Base-by-base conservation (phyloP, 768 basidiomycete species). In the Tricholoma terreum region DNA sequence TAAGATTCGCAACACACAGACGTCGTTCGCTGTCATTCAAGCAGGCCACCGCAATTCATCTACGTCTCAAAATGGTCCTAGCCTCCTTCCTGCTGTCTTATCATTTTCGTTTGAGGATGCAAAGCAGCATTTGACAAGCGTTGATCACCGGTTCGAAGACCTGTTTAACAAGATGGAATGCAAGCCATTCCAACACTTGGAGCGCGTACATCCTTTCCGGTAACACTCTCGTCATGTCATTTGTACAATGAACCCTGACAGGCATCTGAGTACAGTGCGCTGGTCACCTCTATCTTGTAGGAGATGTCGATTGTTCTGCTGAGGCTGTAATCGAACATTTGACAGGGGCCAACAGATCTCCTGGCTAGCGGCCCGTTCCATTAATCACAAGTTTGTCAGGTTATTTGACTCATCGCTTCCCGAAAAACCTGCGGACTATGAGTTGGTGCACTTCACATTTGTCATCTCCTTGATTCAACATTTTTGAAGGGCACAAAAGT, bases 181-280 rank as follows among this genome's bases (percentile, higher is more conserved):
- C 71, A 86, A 82, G 61, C 92, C 93, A 1, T 97, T 84, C 68
- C 83, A 90, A 65, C 76, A 82, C 9, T 77, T 89, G 15, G 87
- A 92, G 65, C 75, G 75, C 36, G 79, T 93, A n/a, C 89, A 93
- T 67, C 92, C 92, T 1, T 95, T 94, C 70, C 79, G 84, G 89
- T 90, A 67, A 58, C 73, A 52, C 33, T 30, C 34, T 27, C 19
- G 7, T 9, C 24, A 35, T 46, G 15, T n/a, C 24, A 27, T 27
- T 14, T 19, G n/a, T 38, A 30, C 14, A 14, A 21, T 3, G n/a
- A 33, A 31, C 21, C 33, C 49, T 43, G 30, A 43, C 48, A 12
- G 46, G 22, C 6, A 35, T 58, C 24, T n/a, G 48, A 45, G 43
- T 49, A 54, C 45, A 90, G 88, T 42, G 86, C 90, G 1, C 77